These are phyloP conservation scores for Penicillium sp. DNA, from an alignment of 2,329 filamentous ascomycete genomes.

Conservation along the genomic window DNA sequence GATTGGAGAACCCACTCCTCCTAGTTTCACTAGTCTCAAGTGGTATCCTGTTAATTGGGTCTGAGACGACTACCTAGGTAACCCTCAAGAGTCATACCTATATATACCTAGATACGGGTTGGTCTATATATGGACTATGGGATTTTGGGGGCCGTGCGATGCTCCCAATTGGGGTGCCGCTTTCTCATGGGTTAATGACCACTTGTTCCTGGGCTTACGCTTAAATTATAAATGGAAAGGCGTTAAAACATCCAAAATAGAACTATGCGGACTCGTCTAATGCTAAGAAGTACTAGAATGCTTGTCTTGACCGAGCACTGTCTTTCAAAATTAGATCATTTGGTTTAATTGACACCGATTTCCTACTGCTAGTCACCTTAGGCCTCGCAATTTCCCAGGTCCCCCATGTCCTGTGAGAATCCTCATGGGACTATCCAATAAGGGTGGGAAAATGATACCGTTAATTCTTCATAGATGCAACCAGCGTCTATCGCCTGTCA, in stretches of 20 bases:
- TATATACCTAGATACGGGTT: too few relatives aligned
- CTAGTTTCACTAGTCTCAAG: conserved; percentile 15
- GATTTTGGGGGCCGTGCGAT: background rate
- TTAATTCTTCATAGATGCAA: conserved; percentile 7
- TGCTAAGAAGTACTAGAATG: background rate
- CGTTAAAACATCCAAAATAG: background rate
- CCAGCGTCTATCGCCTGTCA: conserved; percentile 3
- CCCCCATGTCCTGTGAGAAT: background rate
- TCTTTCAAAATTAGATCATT: background rate
- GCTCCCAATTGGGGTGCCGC: background rate
- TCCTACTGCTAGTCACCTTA: background rate
- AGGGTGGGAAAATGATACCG: background rate
- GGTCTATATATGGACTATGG: background rate
- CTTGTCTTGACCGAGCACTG: background rate
- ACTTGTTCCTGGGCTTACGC: too few relatives aligned
- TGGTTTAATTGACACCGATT: background rate
- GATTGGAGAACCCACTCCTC: conserved; percentile 4
- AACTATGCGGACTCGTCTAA: background rate
- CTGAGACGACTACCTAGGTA: background rate
- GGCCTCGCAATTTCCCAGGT: background rate
- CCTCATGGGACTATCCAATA: background rate
- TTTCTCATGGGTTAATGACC: background rate
- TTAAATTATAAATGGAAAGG: background rate
- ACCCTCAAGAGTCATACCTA: background rate
- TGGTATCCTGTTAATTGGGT: background rate